These are phyloP conservation scores for Murraya koenigii DNA, from an alignment of 345 rosid genomes.

Conservation along the genomic window DNA sequence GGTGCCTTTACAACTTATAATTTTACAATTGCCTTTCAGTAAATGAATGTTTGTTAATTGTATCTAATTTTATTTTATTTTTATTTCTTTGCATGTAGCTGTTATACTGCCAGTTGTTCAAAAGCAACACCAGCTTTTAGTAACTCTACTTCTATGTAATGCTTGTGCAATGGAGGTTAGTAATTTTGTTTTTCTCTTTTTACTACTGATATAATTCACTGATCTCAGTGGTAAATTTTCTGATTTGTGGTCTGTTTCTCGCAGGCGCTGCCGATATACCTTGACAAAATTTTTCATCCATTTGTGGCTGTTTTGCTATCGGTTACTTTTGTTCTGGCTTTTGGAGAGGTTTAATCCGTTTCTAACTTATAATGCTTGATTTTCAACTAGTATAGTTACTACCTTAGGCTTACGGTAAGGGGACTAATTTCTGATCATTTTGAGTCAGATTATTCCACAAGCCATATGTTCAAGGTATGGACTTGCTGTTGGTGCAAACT, in stretches of 20 bases:
- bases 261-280: constrained; percentile 79
- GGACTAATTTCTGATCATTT: neutral
- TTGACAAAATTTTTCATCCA: constrained; percentile 78
- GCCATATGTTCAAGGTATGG: constrained; percentile 81
- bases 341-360: constrained; percentile 61
- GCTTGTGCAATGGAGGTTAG: constrained; percentile 83
- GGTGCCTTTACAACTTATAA: constrained; percentile 21
- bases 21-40: too few species aligned
- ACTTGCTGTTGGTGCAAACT: constrained; percentile 71
- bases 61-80: neutral
- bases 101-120: constrained; percentile 72
- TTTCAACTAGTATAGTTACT: neutral
- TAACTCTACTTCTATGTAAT: constrained; percentile 76
- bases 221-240: neutral
- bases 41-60: neutral
- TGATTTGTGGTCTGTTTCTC: constrained; percentile 8
- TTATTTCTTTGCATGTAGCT: constrained; percentile 35
- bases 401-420: neutral
- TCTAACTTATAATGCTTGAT: constrained; percentile 3
- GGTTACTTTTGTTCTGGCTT: constrained; percentile 76
- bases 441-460: constrained; percentile 68
- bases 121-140: constrained; percentile 82
- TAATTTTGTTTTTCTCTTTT: neutral
- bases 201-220: neutral
- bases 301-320: constrained; percentile 79